These are phyloP conservation scores for Fusarium algeriense DNA, from an alignment of 2,329 filamentous ascomycete genomes.

Conservation along the genomic window DNA sequence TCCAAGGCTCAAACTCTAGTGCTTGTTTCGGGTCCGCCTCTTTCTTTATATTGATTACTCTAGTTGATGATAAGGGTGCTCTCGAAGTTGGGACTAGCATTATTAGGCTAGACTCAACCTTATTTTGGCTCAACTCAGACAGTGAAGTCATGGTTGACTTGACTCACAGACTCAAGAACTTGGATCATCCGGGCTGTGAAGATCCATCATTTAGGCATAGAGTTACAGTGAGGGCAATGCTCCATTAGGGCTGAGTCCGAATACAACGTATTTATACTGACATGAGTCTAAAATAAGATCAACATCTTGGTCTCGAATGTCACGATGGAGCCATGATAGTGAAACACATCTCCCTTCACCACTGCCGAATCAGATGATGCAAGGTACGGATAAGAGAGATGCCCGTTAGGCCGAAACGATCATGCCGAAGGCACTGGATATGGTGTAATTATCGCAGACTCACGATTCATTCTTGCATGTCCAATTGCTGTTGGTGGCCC, in stretches of 20 bases:
- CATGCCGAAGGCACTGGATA: background rate
- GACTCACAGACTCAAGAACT: background rate
- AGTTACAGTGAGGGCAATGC: background rate
- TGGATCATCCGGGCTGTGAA: background rate
- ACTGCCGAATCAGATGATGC: background rate
- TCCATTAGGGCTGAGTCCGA: background rate
- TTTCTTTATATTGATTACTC: no score
- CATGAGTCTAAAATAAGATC: background rate
- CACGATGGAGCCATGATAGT: background rate
- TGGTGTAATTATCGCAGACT: background rate
- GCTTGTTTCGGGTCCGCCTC: no score
- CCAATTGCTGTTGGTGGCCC: background rate
- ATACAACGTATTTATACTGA: background rate
- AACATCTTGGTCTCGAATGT: background rate
- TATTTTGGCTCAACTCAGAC: no score
- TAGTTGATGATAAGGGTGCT: no score
- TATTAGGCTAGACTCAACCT: no score
- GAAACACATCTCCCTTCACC: background rate
- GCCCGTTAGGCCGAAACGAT: background rate
- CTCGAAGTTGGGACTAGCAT: no score
- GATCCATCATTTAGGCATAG: background rate
- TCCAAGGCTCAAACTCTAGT: no score
- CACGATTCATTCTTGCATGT: background rate
- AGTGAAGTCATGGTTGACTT: no score
- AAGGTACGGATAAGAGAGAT: background rate